Percentiles rank a stretch among this genome's conserved stretches.
Evolutionary conservation across 1,284 basidiomycete species (phyloP).

Genomic region (Rhodotorula sp.): DNA sequence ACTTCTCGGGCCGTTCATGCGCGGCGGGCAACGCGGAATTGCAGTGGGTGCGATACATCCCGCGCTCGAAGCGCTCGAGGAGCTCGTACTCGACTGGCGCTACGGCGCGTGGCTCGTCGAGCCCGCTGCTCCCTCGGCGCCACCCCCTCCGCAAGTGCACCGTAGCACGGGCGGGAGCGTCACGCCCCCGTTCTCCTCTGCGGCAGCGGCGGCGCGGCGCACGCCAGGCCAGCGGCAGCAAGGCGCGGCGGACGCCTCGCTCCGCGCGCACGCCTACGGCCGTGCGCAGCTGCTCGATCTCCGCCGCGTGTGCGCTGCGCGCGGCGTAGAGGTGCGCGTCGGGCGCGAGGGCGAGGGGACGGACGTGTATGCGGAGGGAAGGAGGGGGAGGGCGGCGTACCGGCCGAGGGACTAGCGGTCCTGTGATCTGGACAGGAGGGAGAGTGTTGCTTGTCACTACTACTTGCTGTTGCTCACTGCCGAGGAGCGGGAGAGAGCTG

Average conservation of each 20-base stretch:
- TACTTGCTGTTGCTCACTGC: too few species aligned
- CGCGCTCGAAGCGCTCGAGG: not conserved
- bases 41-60: not conserved
- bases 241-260: too few species aligned
- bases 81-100: constrained; percentile 17
- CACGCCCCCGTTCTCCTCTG: too few species aligned
- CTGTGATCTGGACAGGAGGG: too few species aligned
- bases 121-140: not conserved
- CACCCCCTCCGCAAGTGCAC: not conserved
- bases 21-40: not conserved
- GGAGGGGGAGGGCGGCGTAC: not conserved
- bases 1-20: constrained; percentile 17
- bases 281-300: not conserved
- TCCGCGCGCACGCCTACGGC: not conserved
- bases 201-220: too few species aligned
- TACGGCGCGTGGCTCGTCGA: constrained; percentile 20
- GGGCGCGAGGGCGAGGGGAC: not conserved
- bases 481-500: too few species aligned
- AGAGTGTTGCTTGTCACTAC: too few species aligned
- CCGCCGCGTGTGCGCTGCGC: not conserved
- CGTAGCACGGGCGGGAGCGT: not conserved
- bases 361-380: not conserved
- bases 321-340: not conserved
- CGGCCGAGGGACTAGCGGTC: too few species aligned
- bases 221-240: too few species aligned